phyloP scores from a whole-genome alignment of 495 filamentous ascomycete genomes.

The Thozetella sp. region DNA sequence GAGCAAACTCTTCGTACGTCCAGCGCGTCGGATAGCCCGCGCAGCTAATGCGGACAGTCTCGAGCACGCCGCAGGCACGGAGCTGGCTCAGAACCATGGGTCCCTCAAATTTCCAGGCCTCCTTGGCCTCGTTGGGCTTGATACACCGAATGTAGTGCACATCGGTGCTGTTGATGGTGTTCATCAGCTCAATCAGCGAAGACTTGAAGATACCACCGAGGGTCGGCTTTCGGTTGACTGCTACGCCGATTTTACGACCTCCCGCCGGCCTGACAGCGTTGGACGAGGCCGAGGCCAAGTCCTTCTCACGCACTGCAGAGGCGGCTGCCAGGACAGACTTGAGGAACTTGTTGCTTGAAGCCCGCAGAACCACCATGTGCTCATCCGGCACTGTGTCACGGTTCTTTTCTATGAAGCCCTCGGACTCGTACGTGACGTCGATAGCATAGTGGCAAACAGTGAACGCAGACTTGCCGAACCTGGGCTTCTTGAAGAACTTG shows the following conservation, averaged over 20 bases:
- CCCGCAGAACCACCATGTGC: conserved; percentile 88
- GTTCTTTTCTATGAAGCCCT: conserved; percentile 99
- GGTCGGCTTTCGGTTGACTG: conserved; percentile 93
- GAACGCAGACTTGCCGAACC: conserved; percentile 96
- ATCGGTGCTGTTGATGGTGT: conserved; percentile 95
- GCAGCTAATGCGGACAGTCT: conserved; percentile 97
- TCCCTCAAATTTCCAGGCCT: conserved; percentile 96
- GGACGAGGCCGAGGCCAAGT: conserved; percentile 67
- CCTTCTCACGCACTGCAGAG: conserved; percentile 86
- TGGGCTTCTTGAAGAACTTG: conserved; percentile 97
- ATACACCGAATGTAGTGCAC: conserved; percentile 99
- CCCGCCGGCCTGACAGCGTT: conserved; percentile 70
- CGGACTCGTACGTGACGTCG: conserved; percentile 99
- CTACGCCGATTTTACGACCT: conserved; percentile 84
- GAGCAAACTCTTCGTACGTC: conserved; percentile 98
- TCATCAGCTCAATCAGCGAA: conserved; percentile 96
- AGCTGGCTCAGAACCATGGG: conserved; percentile 99
- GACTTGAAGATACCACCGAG: conserved; percentile 98
- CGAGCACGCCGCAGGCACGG: conserved; percentile 96
- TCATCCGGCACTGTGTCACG: conserved; percentile 98
- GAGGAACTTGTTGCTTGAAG: conserved; percentile 85
- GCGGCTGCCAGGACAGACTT: conserved; percentile 83
- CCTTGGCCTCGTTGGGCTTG: conserved; percentile 98
- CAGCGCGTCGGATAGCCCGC: conserved; percentile 97
- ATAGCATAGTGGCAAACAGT: conserved; percentile 99